Conservation (phyloP, 805 yeast species). For the Metschnikowia lachancei region DNA sequence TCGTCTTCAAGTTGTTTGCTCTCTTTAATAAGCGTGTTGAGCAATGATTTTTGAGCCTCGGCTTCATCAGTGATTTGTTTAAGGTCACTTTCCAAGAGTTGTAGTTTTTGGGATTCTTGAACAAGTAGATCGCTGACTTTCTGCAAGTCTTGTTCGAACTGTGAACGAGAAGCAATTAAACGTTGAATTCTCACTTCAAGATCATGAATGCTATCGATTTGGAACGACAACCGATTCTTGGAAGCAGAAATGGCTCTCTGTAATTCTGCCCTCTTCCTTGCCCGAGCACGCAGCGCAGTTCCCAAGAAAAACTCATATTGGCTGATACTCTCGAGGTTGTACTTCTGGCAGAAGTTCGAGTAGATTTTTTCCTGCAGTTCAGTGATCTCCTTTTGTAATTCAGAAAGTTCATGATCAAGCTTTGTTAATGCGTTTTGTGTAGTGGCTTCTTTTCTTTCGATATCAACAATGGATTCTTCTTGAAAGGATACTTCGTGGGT, state of each 20-base stretch:
- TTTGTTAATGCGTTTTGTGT: constrained; percentile 18
- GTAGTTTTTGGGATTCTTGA: constrained; percentile 2
- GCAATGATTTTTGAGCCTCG: constrained; percentile 11
- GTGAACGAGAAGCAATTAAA: constrained; percentile 26
- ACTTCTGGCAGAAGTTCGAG: constrained; percentile 49
- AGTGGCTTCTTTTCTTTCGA: constrained; percentile 20
- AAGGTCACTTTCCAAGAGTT: constrained; percentile 30
- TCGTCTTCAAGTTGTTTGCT: constrained; percentile 4
- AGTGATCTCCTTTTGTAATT: constrained; percentile 1
- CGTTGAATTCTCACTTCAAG: constrained; percentile 46
- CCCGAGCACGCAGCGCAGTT: constrained; percentile 49
- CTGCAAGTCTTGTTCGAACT: constrained; percentile 27
- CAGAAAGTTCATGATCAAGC: constrained; percentile 16
- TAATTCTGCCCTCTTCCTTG: constrained; percentile 60
- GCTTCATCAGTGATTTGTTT: constrained; percentile 30
- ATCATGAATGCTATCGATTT: constrained; percentile 54
- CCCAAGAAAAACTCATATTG: constrained; percentile 75
- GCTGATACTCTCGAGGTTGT: constrained; percentile 54
- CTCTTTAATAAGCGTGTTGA: constrained; percentile 3
- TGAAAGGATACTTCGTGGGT: constrained; percentile 53
- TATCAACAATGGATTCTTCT: constrained; percentile 17
- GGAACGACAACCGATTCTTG: constrained; percentile 62
- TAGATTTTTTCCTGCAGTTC: constrained; percentile 47
- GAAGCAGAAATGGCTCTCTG: constrained; percentile 60
- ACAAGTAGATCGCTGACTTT: constrained; percentile 34